phyloP scores from a whole-genome alignment of 257 asterid species.

The Solanum habrochaites region DNA sequence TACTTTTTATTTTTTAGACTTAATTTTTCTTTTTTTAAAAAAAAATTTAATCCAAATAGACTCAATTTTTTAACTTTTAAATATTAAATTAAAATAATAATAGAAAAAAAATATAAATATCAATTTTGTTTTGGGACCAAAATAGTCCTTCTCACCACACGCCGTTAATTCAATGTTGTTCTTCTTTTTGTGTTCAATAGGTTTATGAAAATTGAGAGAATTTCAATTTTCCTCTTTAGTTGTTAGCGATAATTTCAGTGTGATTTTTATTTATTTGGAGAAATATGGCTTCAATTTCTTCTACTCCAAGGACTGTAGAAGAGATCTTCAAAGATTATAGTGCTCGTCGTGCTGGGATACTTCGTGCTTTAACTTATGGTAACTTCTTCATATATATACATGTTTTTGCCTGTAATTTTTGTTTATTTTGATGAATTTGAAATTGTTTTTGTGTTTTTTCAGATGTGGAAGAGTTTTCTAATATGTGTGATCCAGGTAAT shows the following conservation, averaged over 20 bases:
- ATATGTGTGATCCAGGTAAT: background rate
- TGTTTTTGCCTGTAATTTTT: background rate
- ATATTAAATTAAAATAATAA: no score
- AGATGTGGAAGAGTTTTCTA: background rate
- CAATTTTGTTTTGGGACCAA: no score
- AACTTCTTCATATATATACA: background rate
- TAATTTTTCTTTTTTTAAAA: no score
- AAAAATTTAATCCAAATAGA: no score
- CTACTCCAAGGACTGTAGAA: background rate
- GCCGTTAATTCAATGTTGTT: no score
- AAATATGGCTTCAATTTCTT: background rate
- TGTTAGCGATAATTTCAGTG: background rate
- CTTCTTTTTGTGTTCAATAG: background rate
- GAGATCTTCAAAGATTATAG: background rate
- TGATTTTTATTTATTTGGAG: background rate
- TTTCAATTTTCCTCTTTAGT: background rate
- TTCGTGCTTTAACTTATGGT: background rate
- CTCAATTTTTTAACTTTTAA: no score
- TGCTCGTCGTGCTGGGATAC: background rate
- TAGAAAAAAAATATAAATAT: no score
- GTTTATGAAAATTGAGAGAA: no score
- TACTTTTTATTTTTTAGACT: no score
- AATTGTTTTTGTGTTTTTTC: background rate
- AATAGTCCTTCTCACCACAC: no score
- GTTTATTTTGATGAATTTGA: background rate